phyloP scores from a whole-genome alignment of 805 yeast species.

The Torulaspora indica region DNA sequence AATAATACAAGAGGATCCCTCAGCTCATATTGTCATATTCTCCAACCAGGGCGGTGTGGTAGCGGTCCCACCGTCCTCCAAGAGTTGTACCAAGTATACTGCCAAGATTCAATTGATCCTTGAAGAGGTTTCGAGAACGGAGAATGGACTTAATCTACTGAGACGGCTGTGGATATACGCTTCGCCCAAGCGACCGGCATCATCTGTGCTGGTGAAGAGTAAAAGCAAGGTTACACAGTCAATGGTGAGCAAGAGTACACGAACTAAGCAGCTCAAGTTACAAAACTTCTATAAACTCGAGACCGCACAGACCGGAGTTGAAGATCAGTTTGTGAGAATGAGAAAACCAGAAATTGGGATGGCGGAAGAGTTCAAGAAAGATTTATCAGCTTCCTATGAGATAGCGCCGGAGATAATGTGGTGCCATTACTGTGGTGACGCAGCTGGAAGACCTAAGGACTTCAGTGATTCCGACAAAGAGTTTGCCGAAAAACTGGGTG shows the following conservation, averaged over 20 bases:
- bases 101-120: slow-evolving; percentile 41
- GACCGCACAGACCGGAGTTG: neutral
- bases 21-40: slow-evolving; percentile 57
- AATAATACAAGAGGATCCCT: slow-evolving; percentile 17
- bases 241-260: slow-evolving; percentile 1
- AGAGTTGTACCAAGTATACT: slow-evolving; percentile 39
- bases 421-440: slow-evolving; percentile 78
- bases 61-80: slow-evolving; percentile 29
- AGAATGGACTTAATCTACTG: slow-evolving; percentile 27
- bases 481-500: slow-evolving; percentile 58
- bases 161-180: slow-evolving; percentile 51
- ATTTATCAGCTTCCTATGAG: slow-evolving; percentile 28
- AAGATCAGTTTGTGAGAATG: slow-evolving; percentile 29
- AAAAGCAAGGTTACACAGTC: neutral
- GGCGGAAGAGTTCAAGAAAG: slow-evolving; percentile 54
- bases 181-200: slow-evolving; percentile 52
- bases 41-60: slow-evolving; percentile 74
- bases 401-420: slow-evolving; percentile 5
- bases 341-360: slow-evolving; percentile 79
- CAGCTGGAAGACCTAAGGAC: slow-evolving; percentile 80
- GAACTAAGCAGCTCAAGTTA: neutral
- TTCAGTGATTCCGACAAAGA: slow-evolving; percentile 71
- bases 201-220: slow-evolving; percentile 11
- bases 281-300: neutral
- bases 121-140: slow-evolving; percentile 26